Conservation (phyloP, 352 stramenopile genomes). For the Phytophthora europaea region DNA sequence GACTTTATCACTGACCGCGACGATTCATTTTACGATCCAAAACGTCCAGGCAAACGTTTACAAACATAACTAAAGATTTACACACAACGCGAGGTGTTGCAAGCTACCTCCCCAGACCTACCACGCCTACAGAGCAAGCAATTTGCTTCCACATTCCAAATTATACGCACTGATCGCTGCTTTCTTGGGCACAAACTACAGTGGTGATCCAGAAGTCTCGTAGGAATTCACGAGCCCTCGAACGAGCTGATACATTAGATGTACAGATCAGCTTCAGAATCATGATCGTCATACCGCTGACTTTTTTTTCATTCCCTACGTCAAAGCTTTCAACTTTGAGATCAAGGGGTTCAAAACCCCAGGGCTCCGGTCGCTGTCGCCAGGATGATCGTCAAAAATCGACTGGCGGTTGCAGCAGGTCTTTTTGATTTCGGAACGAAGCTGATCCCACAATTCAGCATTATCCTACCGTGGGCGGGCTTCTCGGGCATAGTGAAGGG, state of each 20-base stretch:
- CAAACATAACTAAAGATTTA: too few species aligned
- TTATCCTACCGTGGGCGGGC: neutral
- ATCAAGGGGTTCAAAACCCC: conserved; percentile 12
- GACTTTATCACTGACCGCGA: conserved; percentile 20
- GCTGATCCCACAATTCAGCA: neutral
- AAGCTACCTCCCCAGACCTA: neutral
- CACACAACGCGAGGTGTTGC: neutral
- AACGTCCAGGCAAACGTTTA: neutral
- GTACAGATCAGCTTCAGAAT: neutral
- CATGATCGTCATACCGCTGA: conserved; percentile 5
- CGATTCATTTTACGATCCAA: conserved; percentile 1
- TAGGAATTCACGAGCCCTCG: neutral
- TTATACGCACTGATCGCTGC: neutral
- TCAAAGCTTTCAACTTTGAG: conserved; percentile 22
- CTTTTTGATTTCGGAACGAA: neutral
- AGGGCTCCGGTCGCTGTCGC: neutral
- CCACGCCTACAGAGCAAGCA: neutral
- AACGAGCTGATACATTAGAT: neutral
- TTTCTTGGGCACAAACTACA: neutral
- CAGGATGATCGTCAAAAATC: neutral
- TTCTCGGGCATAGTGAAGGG: conserved; percentile 6
- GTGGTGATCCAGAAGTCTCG: neutral
- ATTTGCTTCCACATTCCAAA: neutral
- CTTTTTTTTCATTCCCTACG: conserved; percentile 31
- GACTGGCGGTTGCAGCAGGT: neutral